Percentiles rank a stretch among this genome's conserved stretches.
Conservation (phyloP, 2,329 filamentous ascomycete species). For the Mycocentrospora acerina region DNA sequence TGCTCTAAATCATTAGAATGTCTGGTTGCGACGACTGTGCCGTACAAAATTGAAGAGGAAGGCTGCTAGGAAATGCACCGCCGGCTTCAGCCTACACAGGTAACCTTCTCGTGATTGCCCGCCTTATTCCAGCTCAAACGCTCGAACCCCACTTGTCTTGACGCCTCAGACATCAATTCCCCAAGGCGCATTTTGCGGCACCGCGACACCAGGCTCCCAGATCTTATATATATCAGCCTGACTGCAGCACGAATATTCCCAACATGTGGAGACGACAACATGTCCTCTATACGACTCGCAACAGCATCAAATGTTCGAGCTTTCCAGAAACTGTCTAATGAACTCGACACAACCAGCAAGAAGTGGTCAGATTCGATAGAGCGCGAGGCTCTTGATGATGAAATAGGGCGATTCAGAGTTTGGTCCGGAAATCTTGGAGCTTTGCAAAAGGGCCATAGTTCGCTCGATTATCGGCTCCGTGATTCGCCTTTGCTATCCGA, state of each 20-base stretch:
- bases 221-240: slow-evolving; percentile 3
- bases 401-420: slow-evolving; percentile 40
- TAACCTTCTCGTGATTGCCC: slow-evolving; percentile 3
- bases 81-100: neutral
- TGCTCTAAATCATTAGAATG: no score
- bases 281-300: slow-evolving; percentile 31
- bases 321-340: slow-evolving; percentile 28
- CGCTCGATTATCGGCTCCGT: slow-evolving; percentile 40
- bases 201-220: slow-evolving; percentile 4
- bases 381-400: slow-evolving; percentile 35
- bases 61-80: neutral
- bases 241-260: neutral
- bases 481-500: slow-evolving; percentile 37
- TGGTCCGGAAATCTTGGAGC: slow-evolving; percentile 41
- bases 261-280: slow-evolving; percentile 13
- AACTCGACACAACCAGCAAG: slow-evolving; percentile 16
- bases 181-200: slow-evolving; percentile 3
- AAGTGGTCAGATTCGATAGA: slow-evolving; percentile 22
- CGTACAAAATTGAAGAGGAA: no score
- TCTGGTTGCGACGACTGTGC: no score
- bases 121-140: slow-evolving; percentile 6
- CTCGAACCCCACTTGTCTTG: slow-evolving; percentile 6
- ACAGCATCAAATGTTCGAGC: slow-evolving; percentile 32
- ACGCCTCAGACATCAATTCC: slow-evolving; percentile 1
- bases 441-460: slow-evolving; percentile 40